These are phyloP conservation scores for Candida succiphila DNA, from an alignment of 805 yeast species.

Conservation along the genomic window DNA sequence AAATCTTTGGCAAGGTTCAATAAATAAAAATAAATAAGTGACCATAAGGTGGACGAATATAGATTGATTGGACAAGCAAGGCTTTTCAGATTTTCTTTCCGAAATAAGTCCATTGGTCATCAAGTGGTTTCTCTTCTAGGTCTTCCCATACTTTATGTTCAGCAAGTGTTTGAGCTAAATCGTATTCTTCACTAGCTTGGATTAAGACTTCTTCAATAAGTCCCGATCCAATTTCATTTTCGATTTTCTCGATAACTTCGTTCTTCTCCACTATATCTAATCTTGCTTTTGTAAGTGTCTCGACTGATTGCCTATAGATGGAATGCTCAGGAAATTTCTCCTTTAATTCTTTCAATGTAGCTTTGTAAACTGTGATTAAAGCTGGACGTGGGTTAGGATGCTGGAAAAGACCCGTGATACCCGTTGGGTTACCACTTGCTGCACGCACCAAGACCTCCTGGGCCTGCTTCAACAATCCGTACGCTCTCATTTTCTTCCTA, in stretches of 20 bases:
- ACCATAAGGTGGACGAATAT: too few species aligned
- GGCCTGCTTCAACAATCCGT: constrained; percentile 29
- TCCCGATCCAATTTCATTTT: constrained; percentile 69
- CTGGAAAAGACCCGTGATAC: constrained; percentile 66
- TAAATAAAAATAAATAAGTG: too few species aligned
- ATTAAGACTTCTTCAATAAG: constrained; percentile 73
- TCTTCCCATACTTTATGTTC: constrained; percentile 72
- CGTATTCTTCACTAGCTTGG: constrained; percentile 76
- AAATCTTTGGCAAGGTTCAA: too few species aligned
- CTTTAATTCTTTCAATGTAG: constrained; percentile 51
- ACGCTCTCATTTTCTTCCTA: constrained; percentile 22
- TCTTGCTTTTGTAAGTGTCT: constrained; percentile 61
- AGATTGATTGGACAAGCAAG: too few species aligned
- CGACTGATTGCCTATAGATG: constrained; percentile 69
- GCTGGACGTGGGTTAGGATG: constrained; percentile 85
- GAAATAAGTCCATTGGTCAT: constrained; percentile 78
- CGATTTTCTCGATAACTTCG: constrained; percentile 57
- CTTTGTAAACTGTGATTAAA: constrained; percentile 55
- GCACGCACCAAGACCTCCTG: constrained; percentile 41
- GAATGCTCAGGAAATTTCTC: constrained; percentile 59
- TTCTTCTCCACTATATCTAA: constrained; percentile 52
- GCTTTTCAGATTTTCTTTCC: constrained; percentile 46
- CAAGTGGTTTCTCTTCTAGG: constrained; percentile 67
- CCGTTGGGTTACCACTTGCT: constrained; percentile 64
- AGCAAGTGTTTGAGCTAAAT: constrained; percentile 56